A percentile compares a stretch with the other conserved stretches of the same genome.
These are phyloP conservation scores for Thoreauomyces humboldtii DNA, from an alignment of 192 early-diverging fungal genomes.

Conservation along the genomic window DNA sequence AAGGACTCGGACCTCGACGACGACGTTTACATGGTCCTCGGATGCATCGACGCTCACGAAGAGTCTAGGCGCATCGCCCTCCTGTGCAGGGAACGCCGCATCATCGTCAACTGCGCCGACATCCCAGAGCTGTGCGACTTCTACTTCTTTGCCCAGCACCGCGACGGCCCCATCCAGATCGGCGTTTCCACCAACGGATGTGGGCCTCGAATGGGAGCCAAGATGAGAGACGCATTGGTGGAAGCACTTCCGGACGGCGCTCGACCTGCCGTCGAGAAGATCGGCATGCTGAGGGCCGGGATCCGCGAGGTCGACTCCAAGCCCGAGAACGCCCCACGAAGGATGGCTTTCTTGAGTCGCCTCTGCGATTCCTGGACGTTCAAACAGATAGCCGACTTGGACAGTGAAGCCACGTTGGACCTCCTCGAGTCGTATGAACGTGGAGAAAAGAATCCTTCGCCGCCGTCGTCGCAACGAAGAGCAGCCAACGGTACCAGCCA, in stretches of 20 bases:
- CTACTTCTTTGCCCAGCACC: slow-evolving; percentile 84
- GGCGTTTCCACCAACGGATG: slow-evolving; percentile 86
- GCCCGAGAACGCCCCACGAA: slow-evolving; percentile 53
- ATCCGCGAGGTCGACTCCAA: slow-evolving; percentile 46
- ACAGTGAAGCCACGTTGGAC: slow-evolving; percentile 56
- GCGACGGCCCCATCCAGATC: slow-evolving; percentile 47
- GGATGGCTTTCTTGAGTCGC: slow-evolving; percentile 82
- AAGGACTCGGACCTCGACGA: slow-evolving; percentile 45
- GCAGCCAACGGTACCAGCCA: too few relatives aligned
- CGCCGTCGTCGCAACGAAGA: background rate
- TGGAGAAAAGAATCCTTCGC: slow-evolving; percentile 19
- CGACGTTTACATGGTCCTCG: slow-evolving; percentile 35
- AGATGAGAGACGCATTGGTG: slow-evolving; percentile 69
- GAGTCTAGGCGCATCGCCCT: slow-evolving; percentile 59
- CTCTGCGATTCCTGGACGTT: slow-evolving; percentile 83
- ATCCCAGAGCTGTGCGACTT: slow-evolving; percentile 90
- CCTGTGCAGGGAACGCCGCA: slow-evolving; percentile 60
- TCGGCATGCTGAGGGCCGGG: slow-evolving; percentile 44
- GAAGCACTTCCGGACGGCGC: slow-evolving; percentile 20
- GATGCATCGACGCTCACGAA: slow-evolving; percentile 64
- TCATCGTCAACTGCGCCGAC: slow-evolving; percentile 91
- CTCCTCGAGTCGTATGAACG: slow-evolving; percentile 60
- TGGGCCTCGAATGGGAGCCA: slow-evolving; percentile 83
- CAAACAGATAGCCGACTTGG: slow-evolving; percentile 66
- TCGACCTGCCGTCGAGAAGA: slow-evolving; percentile 26